Percentiles rank a stretch among this genome's conserved stretches.
Evolutionary conservation across 768 basidiomycete species (phyloP).

Genomic region (Phanerochaete sordida): DNA sequence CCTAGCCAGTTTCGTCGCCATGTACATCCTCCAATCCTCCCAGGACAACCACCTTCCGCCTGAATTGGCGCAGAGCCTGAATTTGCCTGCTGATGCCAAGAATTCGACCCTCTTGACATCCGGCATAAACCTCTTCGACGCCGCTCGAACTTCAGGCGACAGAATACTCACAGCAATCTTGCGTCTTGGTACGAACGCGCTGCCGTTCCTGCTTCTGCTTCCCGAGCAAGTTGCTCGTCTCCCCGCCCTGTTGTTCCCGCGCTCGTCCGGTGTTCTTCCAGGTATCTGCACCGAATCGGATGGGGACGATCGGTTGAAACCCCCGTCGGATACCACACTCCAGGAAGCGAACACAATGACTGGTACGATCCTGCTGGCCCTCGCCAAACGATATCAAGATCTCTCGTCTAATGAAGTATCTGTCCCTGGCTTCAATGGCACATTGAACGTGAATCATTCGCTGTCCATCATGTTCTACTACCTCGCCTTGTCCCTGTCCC

Average conservation of each 20-base stretch:
- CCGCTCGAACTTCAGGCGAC: conserved; percentile 32
- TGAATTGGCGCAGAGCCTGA: conserved; percentile 20
- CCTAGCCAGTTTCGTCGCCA: conserved; percentile 34
- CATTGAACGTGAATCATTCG: conserved; percentile 31
- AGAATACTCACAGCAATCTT: conserved; percentile 31
- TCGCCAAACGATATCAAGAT: conserved; percentile 44
- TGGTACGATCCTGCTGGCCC: conserved; percentile 39
- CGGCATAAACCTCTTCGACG: conserved; percentile 33
- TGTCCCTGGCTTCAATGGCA: conserved; percentile 24
- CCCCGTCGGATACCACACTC: conserved; percentile 19
- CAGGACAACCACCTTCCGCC: conserved; percentile 20
- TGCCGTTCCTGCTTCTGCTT: conserved; percentile 40
- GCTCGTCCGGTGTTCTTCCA: conserved; percentile 31
- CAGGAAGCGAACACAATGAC: conserved; percentile 31
- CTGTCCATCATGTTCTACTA: conserved; percentile 45
- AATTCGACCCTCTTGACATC: conserved; percentile 26
- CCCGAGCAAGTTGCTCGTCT: conserved; percentile 37
- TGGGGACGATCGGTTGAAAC: conserved; percentile 1
- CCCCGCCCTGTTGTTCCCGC: conserved; percentile 34
- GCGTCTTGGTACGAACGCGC: conserved; percentile 31
- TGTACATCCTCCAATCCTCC: conserved; percentile 27
- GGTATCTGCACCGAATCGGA: conserved; percentile 24
- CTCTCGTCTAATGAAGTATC: conserved; percentile 21
- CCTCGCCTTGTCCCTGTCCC: conserved; percentile 40
- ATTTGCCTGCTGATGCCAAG: conserved; percentile 21